Conservation (phyloP, 2,329 filamentous ascomycete genomes). For the Penicillium sp. region DNA sequence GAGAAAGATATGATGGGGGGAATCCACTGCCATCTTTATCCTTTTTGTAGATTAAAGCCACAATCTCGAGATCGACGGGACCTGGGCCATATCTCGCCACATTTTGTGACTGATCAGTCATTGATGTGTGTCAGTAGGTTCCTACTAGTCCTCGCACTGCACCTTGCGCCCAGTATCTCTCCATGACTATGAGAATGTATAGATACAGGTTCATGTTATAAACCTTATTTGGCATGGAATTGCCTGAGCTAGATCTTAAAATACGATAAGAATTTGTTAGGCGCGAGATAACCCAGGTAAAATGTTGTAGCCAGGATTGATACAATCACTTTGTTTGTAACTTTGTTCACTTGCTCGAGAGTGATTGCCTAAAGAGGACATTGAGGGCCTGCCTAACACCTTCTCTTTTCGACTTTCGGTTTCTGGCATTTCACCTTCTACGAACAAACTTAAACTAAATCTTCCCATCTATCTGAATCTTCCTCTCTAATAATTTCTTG, state of each 20-base stretch:
- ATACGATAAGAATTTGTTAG: neutral
- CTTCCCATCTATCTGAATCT: neutral
- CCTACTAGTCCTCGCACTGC: no score
- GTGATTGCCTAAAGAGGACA: neutral
- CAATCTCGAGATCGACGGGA: no score
- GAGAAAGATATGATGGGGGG: no score
- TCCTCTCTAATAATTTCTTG: neutral
- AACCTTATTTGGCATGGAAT: neutral
- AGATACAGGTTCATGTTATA: neutral
- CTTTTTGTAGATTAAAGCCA: no score
- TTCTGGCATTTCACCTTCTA: neutral
- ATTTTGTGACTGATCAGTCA: no score
- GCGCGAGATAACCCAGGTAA: neutral
- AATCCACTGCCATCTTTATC: no score
- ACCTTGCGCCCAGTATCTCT: no score
- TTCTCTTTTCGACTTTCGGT: neutral
- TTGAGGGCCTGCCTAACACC: neutral
- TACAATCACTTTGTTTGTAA: neutral
- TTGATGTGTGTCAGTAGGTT: no score
- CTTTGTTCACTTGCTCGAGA: neutral
- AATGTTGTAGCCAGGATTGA: neutral
- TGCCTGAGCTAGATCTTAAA: neutral
- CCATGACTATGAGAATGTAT: no score
- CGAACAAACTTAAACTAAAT: neutral
- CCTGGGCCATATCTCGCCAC: no score